Base-by-base conservation (phyloP, 495 filamentous ascomycete genomes). In the Podospora sp. region DNA sequence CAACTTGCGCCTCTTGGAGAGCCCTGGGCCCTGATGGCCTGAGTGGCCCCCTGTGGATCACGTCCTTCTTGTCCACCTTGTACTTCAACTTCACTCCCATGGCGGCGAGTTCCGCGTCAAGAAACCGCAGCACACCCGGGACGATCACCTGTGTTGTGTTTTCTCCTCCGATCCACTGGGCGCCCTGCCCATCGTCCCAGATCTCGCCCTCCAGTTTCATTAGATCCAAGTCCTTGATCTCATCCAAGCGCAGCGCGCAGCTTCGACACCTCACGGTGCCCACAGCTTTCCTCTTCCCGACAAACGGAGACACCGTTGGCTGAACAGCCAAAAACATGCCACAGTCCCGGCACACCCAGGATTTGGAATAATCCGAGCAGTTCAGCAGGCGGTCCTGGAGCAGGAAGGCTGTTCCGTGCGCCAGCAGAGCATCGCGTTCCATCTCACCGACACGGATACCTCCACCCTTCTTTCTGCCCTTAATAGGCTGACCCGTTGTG, bases 371-470 rank as follows among this genome's bases (percentile, higher is more conserved):
- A 76, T 99, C 95, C 56, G 92, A 96, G 80, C 95, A 99, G 81
- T 98, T 97, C 80, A 99, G 86, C 24, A 99, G 84, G 46, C 95
- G 91, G 76, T 99, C 95, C 74, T 98, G 95, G 16, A 99, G 85
- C 29, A 99, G 80, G 84, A 94, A 97, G 16, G 94, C 94, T 16
- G 94, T 91, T 6, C 95, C 95, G 81, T 99, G 95, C 7, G 95
- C 95, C 63, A 99, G 84, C 12, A 99, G 81, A 4, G 94, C 91
- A 78, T 99, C 95, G 67, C 95, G 89, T 81, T 99, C 95, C 95
- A 99, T 99, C 81, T 99, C 95, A 73, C 95, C 95, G 29, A 99
- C 94, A 82, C 95, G 91, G 73, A 99, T 97, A 87, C 95, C 95
- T 78, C 95, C 95, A 71, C 95, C 95, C 83, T 92, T 92, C 73